Conservation (phyloP, 148 eudicot species). For the Pharnaceum exiguum region DNA sequence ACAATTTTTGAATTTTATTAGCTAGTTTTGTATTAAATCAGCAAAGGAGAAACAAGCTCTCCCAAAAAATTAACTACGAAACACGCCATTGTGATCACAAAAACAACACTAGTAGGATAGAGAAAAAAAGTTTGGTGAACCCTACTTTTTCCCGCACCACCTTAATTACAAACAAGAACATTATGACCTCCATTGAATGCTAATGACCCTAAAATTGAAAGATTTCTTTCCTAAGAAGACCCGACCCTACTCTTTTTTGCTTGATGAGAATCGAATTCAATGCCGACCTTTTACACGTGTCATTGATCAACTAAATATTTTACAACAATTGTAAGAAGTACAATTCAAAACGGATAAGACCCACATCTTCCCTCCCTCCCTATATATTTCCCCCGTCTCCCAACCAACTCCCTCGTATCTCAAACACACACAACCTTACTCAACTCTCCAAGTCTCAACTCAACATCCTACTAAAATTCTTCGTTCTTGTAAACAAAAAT, state of each 20-base stretch:
- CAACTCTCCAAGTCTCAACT: neutral
- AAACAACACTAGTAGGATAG: neutral
- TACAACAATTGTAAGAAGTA: neutral
- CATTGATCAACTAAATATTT: neutral
- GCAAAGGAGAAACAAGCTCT: too few relatives aligned
- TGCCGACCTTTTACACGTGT: neutral
- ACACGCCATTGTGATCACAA: too few relatives aligned
- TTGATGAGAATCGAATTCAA: neutral
- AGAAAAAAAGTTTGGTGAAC: neutral
- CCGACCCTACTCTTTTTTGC: too few relatives aligned
- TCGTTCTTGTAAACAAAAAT: neutral
- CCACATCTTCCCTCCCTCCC: slow-evolving; percentile 14
- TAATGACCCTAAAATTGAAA: too few relatives aligned
- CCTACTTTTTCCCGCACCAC: neutral
- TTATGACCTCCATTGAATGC: too few relatives aligned
- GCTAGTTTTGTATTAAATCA: too few relatives aligned
- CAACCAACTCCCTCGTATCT: slow-evolving; percentile 15
- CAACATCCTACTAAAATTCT: neutral
- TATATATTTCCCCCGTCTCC: slow-evolving; percentile 26
- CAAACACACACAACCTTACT: neutral
- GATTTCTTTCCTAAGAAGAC: too few relatives aligned
- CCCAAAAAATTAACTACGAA: too few relatives aligned
- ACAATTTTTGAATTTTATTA: too few relatives aligned
- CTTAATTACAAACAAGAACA: neutral
- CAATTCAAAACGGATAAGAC: slow-evolving; percentile 5